Percentiles rank a stretch among this genome's conserved stretches.
phyloP scores from a whole-genome alignment of 345 rosid species.

The Salix caprea region DNA sequence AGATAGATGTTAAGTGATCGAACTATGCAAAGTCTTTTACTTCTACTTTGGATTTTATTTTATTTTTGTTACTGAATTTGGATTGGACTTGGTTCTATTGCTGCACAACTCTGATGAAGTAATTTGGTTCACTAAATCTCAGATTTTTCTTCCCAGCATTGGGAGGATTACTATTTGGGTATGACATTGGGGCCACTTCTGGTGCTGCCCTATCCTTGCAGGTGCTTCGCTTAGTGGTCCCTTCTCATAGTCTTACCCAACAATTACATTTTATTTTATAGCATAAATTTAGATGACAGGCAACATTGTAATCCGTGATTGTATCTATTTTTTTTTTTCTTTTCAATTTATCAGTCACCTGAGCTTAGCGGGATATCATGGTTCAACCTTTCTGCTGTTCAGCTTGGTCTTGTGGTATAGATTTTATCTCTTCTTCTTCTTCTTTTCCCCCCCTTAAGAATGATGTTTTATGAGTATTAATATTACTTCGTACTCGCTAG shows the following conservation, averaged over 20 bases:
- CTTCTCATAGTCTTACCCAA: background rate
- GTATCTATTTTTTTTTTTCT: constrained; percentile 18
- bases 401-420: constrained; percentile 89
- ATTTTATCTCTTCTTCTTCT: too few relatives aligned
- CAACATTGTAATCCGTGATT: background rate
- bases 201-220: constrained; percentile 88
- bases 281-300: background rate
- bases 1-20: too few relatives aligned
- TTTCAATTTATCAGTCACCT: constrained; percentile 48
- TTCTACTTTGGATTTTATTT: background rate
- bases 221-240: constrained; percentile 35
- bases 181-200: constrained; percentile 96
- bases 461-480: constrained; percentile 12
- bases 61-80: background rate
- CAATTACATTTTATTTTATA: background rate
- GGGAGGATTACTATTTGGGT: constrained; percentile 86
- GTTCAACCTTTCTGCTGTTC: constrained; percentile 81
- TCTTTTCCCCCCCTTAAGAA: too few relatives aligned
- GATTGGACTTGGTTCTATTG: background rate
- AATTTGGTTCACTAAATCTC: constrained; percentile 18
- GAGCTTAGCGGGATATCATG: constrained; percentile 85
- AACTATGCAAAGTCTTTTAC: too few relatives aligned
- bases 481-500: background rate
- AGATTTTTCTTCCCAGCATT: constrained; percentile 92
- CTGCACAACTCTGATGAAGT: constrained; percentile 1